Base-by-base conservation (phyloP, 148 eudicot genomes). In the Diospyros lotus region DNA sequence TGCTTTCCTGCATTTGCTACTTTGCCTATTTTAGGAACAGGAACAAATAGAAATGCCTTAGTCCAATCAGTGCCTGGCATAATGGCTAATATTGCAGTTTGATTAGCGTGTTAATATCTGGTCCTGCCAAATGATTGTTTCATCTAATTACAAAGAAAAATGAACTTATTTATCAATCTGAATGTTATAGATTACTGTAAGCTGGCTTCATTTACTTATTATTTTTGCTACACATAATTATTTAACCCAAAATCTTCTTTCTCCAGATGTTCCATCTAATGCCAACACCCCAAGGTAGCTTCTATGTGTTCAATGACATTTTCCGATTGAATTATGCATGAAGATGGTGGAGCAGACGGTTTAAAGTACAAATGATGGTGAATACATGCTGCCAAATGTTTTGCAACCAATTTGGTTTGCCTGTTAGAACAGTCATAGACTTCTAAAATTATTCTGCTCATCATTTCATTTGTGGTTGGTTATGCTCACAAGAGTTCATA, bases 281-380 rank as follows among this genome's bases (percentile, higher is more conserved):
- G 81, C 86, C 86, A 39, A 76, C 83, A 9, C 79, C 77, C 7
- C 78, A 74, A 44, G 80, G 81, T 18, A 80, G 83, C 68, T 83
- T 77, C 45, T 83, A 80, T 45, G 86, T 83, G 59, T 58, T 77
- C 15, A 83, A 83, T 58, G 86, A 83, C 83, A 80, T 83, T 55
- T 83, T 83, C 71, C 79, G 81, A 60, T 59, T 83, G 78, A 80
- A 83, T 69, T 83, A 83, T 45, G 83, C 79, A 14, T 82, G 76
- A 82, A 69, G 62, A 38, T 52, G 15, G 11, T 10, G 70, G 48
- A 54, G 18, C 28, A 28, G 28, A 28, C 28, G 59, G 73, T 51
- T 41, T 58, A 41, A 41, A 6, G 1, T 39, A 70, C 73, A 52
- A 45, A 41, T 5, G 51, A 38, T 15, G 62, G 50, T 40, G 9